Conservation (phyloP, 2,329 filamentous ascomycete genomes). For the Arachnomyces sp. region DNA sequence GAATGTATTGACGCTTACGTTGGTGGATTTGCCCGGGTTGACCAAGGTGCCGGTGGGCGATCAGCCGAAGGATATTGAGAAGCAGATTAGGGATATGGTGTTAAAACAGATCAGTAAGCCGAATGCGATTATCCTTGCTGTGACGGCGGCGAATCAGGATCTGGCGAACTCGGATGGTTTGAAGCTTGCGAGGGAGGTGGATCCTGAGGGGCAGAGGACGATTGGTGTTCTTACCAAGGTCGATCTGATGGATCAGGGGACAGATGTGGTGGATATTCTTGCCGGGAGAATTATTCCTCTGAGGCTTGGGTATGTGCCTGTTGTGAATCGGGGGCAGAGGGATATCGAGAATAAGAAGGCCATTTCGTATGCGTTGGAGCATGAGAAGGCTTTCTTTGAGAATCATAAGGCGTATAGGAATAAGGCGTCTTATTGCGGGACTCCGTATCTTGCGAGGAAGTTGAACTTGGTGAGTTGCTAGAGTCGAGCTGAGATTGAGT, state of each 20-base stretch:
- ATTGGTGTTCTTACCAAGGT: slow-evolving; percentile 99
- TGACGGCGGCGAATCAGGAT: slow-evolving; percentile 95
- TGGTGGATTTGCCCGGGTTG: slow-evolving; percentile 91
- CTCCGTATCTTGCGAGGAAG: slow-evolving; percentile 91
- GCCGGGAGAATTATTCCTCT: slow-evolving; percentile 95
- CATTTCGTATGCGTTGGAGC: slow-evolving; percentile 81
- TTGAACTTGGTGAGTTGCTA: slow-evolving; percentile 62
- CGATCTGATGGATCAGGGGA: slow-evolving; percentile 97
- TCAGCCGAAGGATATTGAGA: slow-evolving; percentile 92
- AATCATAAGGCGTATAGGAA: slow-evolving; percentile 98
- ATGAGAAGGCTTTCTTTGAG: slow-evolving; percentile 95
- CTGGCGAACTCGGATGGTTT: slow-evolving; percentile 96
- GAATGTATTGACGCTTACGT: slow-evolving; percentile 90
- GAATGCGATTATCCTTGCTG: slow-evolving; percentile 94
- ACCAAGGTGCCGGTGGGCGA: slow-evolving; percentile 96
- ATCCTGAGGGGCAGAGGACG: slow-evolving; percentile 92
- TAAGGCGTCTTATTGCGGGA: slow-evolving; percentile 97
- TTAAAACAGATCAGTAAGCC: slow-evolving; percentile 97
- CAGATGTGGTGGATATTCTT: slow-evolving; percentile 96
- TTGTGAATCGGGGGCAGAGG: slow-evolving; percentile 94
- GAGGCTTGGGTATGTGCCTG: slow-evolving; percentile 88
- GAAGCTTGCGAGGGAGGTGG: slow-evolving; percentile 92
- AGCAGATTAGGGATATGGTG: slow-evolving; percentile 95
- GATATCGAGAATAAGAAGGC: slow-evolving; percentile 98
- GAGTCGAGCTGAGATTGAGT: not conserved